Evolutionary conservation across 225 moss, liverwort and hornwort genomes (phyloP), one percentile per base, ranked within the genome.

Genomic region (Pseudisothecium myosuroides): DNA sequence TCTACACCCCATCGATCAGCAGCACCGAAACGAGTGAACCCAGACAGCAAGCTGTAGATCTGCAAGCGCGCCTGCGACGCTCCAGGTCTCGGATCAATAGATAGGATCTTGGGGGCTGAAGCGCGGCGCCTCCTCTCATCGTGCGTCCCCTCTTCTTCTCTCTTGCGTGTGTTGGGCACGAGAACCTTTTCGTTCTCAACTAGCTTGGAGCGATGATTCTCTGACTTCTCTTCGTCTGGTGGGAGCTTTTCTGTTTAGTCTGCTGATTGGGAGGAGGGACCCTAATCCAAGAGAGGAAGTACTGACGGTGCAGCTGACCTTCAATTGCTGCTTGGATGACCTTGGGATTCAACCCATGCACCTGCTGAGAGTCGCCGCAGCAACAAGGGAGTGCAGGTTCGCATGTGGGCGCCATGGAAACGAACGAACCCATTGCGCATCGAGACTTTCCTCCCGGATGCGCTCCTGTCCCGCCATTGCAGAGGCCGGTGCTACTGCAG

Each of bases 361-460:
- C 69, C 17, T 47, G 34, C 64, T 67, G 71, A 80, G 85, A 90
- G 85, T 72, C 60, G 47, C 73, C 69, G 61, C 56, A 83, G 88
- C 24, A 74, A 45, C 81, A 49, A 47, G 81, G 84, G 67, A 82
- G 81, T 82, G 61, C 74, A 34, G 74, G 69, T 76, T 81, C 85
- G 69, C 54, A 85, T 85, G 79, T 52, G 66, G 83, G 65, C 80
- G 67, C 43, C 76, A 92, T 90, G 92, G 83, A 75, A 65, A 83
- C 54, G 47, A 68, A 84, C 54, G 63, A 84, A 81, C 76, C 90
- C 24, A 69, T 91, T 37, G 91, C 91, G 41, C 83, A 45, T 62
- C 90, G 93, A 86, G 90, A 93, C 67, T 93, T 80, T 32, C 93
- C 93, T 66, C 88, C 86, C 2, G 90, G 88, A 62, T 91, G 91